Evolutionary conservation across 73 alveolate species (phyloP), one percentile per base, ranked within the genome.

Genomic region (Effrenium voratum): DNA sequence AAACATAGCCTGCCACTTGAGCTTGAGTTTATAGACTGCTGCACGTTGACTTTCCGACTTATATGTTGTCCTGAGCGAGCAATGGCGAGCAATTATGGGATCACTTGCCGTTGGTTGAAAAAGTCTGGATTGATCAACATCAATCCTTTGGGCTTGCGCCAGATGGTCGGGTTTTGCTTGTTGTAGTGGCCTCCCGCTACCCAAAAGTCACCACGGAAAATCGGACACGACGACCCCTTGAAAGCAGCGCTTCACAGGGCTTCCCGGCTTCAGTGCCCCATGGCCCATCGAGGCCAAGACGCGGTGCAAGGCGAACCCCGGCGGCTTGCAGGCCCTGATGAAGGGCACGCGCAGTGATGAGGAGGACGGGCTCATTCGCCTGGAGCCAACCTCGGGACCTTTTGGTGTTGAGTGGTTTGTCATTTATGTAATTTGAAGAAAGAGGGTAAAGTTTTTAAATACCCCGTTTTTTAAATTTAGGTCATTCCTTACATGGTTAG

Each of bases 311-410:
- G 40, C 46, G 47, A 90, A 66, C 46, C 43, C 76, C 49, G 97
- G 97, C 47, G 97, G 97, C 45, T 32, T 90, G 87, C 97, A 90
- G 45, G 80, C 97, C 16, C 55, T 36, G 88, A 79, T 70, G 66
- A n/a, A 24, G 50, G 75, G 19, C 47, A 72, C 75, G 2, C 43
- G 38, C 72, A 50, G 19, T 24, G 92, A 82, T 34, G 92, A 82
- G 92, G 92, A 82, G n/a, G 50, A 8, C 63, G 19, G 19, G 19
- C 63, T 8, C 63, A 19, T 19, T 8, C 63, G 63, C 63, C 19
- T 52, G 26, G 63, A 52, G 63, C 26, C 26, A 12, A 8, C 26
- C 26, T 52, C 26, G 63, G 8, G 8, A 12, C 63, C 26, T 8
- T 8, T 52, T 52, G 63, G 63, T 19, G 63, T 52, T 19, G 63